Evolutionary conservation across 805 yeast species (phyloP).

Genomic region (Brettanomyces bruxellensis): DNA sequence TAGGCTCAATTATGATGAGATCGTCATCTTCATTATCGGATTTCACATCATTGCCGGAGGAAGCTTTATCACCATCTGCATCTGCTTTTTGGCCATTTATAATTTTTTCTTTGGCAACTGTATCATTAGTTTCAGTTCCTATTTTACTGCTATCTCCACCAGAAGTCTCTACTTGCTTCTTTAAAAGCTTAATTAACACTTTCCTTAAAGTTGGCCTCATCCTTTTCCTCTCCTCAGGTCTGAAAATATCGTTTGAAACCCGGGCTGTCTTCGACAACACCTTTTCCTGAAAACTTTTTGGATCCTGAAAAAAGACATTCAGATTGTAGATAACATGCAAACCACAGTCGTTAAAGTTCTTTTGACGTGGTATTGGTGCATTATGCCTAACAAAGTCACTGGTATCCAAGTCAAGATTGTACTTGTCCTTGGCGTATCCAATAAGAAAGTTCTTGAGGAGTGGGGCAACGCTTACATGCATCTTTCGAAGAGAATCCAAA

Average conservation of each 20-base stretch:
- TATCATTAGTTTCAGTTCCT: conserved; percentile 11
- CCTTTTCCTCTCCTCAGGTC: conserved; percentile 17
- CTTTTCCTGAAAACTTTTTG: conserved; percentile 29
- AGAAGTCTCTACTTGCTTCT: conserved; percentile 15
- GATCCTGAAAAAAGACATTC: conserved; percentile 44
- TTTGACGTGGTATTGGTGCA: conserved; percentile 65
- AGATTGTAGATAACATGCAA: conserved; percentile 78
- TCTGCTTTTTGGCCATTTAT: not conserved
- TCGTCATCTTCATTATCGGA: conserved; percentile 3
- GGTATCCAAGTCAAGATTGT: conserved; percentile 36
- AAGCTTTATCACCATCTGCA: not conserved
- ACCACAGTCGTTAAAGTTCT: conserved; percentile 91
- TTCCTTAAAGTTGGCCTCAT: conserved; percentile 18
- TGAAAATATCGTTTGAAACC: conserved; percentile 15
- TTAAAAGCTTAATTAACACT: conserved; percentile 16
- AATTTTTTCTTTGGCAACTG: not conserved
- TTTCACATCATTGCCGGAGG: not conserved
- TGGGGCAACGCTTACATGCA: conserved; percentile 39
- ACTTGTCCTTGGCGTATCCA: conserved; percentile 62
- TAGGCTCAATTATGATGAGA: not conserved
- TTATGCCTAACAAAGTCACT: conserved; percentile 30
- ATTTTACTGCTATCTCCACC: conserved; percentile 18
- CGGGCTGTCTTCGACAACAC: conserved; percentile 11
- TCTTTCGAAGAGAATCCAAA: conserved; percentile 68
- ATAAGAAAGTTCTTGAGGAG: conserved; percentile 54